phyloP scores from a whole-genome alignment of 2,329 filamentous ascomycete genomes.

The Paraphaeosphaeria sporulosa region DNA sequence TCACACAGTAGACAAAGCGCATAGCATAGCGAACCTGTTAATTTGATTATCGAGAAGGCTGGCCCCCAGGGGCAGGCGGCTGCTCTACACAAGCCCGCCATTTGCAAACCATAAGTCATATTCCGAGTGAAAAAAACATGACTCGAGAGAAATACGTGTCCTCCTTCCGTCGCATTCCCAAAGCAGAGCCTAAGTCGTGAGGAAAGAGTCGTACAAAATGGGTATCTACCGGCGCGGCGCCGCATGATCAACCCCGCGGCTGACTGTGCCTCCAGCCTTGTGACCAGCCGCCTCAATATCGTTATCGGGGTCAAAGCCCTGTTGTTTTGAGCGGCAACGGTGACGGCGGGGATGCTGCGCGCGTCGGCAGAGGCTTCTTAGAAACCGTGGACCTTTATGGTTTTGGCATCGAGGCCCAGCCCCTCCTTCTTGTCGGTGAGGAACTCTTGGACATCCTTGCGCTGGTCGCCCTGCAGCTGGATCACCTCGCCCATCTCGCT shows the following conservation, averaged over 20 bases:
- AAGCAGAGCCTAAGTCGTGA: constrained; percentile 24
- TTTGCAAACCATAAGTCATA: constrained; percentile 16
- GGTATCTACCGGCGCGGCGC: constrained; percentile 30
- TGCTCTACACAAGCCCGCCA: constrained; percentile 16
- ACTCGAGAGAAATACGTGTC: constrained; percentile 16
- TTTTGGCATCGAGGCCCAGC: constrained; percentile 92
- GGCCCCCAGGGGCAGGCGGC: constrained; percentile 16
- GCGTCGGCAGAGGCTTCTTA: constrained; percentile 25
- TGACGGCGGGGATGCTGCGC: constrained; percentile 9
- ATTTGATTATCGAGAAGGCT: constrained; percentile 19
- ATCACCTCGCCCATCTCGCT: constrained; percentile 99
- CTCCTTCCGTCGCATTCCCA: constrained; percentile 19
- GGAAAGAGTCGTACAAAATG: constrained; percentile 30
- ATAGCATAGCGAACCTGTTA: constrained; percentile 12
- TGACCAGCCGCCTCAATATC: constrained; percentile 1
- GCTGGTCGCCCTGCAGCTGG: constrained; percentile 98
- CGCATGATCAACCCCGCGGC: constrained; percentile 26
- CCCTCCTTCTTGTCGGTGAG: constrained; percentile 95
- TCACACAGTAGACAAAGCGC: neutral
- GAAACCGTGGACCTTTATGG: constrained; percentile 78
- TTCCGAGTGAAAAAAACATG: constrained; percentile 14
- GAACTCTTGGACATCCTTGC: constrained; percentile 98
- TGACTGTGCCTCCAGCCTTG: constrained; percentile 15
- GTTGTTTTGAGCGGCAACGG: constrained; percentile 5
- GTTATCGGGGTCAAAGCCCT: constrained; percentile 8